A percentile compares a stretch with the other conserved stretches of the same genome.
phyloP scores from a whole-genome alignment of 441 rosid genomes.

The Biscutella laevigata region DNA sequence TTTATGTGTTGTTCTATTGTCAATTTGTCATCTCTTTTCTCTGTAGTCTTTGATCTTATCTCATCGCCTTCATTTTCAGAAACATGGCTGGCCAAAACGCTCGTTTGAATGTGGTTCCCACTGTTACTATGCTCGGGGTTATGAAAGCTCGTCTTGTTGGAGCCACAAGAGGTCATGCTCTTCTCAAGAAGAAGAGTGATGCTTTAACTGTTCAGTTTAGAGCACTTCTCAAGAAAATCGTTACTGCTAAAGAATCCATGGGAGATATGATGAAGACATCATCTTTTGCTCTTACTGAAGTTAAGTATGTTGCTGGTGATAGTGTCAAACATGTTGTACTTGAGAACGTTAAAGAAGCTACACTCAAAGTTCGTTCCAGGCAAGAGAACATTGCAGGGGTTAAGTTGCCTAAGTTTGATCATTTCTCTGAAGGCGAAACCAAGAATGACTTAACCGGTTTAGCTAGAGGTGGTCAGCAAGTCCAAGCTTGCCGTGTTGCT shows the following conservation, averaged over 20 bases:
- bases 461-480: constrained; percentile 90
- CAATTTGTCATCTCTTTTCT: too few relatives aligned
- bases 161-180: constrained; percentile 91
- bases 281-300: constrained; percentile 72
- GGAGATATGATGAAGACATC: constrained; percentile 85
- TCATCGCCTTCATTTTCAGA: constrained; percentile 3
- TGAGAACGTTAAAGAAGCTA: constrained; percentile 72
- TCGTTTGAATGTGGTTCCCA: constrained; percentile 82
- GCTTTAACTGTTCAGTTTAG: constrained; percentile 87
- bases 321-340: constrained; percentile 71
- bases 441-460: constrained; percentile 80
- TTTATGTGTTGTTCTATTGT: neutral
- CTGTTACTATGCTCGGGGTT: constrained; percentile 75
- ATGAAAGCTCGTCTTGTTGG: constrained; percentile 86
- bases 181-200: constrained; percentile 94
- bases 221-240: constrained; percentile 72
- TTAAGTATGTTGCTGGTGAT: constrained; percentile 84
- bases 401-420: constrained; percentile 81
- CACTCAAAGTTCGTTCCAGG: constrained; percentile 67
- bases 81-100: constrained; percentile 75
- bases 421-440: constrained; percentile 69
- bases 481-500: constrained; percentile 80
- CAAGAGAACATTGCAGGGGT: constrained; percentile 84
- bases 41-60: too few relatives aligned
- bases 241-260: constrained; percentile 73